These are phyloP conservation scores for Heritiera fomes DNA, from an alignment of 345 rosid genomes.

Conservation along the genomic window DNA sequence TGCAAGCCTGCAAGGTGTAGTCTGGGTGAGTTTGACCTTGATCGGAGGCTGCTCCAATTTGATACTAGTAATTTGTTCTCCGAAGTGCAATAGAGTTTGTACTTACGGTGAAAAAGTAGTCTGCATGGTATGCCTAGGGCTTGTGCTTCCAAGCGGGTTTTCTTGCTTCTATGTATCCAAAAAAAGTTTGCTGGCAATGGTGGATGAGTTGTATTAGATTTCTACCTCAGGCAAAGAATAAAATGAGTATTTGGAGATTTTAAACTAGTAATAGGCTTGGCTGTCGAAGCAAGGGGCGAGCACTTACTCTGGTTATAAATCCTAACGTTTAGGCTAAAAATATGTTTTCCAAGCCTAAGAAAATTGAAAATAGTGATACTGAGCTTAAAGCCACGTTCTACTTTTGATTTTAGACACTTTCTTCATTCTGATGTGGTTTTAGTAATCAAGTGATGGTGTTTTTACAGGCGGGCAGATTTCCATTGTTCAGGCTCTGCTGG, in stretches of 20 bases:
- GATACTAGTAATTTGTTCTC: too few relatives aligned
- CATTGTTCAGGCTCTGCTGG: constrained; percentile 73
- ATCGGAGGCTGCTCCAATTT: too few relatives aligned
- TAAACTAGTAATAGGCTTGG: background rate
- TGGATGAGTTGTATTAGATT: background rate
- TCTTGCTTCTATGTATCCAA: background rate
- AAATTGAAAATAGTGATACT: background rate
- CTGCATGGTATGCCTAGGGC: background rate
- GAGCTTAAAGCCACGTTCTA: background rate
- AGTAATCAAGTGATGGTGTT: background rate
- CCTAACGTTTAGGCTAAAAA: background rate
- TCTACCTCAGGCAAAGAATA: background rate
- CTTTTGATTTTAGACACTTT: background rate
- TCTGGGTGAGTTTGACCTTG: too few relatives aligned
- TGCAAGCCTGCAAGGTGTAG: too few relatives aligned
- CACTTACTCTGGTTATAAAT: background rate
- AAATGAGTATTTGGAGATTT: background rate
- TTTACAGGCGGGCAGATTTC: constrained; percentile 63
- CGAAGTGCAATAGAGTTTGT: too few relatives aligned
- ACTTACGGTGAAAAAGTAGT: too few relatives aligned
- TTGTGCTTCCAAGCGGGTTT: background rate
- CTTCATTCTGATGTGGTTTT: background rate
- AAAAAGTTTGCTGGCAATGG: background rate
- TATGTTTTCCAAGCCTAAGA: too few relatives aligned
- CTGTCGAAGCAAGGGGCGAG: background rate